These are phyloP conservation scores for Hamigera avellanea DNA, from an alignment of 495 filamentous ascomycete genomes.

Conservation along the genomic window DNA sequence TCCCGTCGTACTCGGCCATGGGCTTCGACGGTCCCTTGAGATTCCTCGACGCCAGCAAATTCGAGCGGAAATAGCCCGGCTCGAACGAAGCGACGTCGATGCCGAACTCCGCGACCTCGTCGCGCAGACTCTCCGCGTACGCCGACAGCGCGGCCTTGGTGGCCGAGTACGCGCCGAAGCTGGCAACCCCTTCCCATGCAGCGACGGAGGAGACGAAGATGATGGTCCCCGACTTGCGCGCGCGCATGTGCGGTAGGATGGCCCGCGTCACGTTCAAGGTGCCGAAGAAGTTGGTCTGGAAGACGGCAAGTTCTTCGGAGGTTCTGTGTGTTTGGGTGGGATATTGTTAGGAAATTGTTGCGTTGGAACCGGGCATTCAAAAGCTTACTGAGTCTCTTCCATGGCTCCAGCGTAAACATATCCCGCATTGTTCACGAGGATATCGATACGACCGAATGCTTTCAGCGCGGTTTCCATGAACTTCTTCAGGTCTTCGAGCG, in stretches of 20 bases:
- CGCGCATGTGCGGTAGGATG: slow-evolving; percentile 35
- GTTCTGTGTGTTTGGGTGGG: no score
- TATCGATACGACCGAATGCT: slow-evolving; percentile 27
- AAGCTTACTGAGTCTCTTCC: no score
- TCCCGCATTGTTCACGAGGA: slow-evolving; percentile 40
- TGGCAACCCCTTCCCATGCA: slow-evolving; percentile 9
- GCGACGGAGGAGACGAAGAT: slow-evolving; percentile 23
- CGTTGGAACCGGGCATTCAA: no score
- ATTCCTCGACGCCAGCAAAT: slow-evolving; percentile 13
- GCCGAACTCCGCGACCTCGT: slow-evolving; percentile 30
- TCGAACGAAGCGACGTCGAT: slow-evolving; percentile 35
- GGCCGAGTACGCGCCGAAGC: slow-evolving; percentile 27
- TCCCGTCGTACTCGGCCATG: slow-evolving; percentile 4
- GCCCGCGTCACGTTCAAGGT: slow-evolving; percentile 31
- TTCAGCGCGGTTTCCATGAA: slow-evolving; percentile 21
- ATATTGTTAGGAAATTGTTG: no score
- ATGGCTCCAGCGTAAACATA: slow-evolving; percentile 15
- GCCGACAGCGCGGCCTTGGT: slow-evolving; percentile 32
- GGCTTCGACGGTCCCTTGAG: slow-evolving; percentile 7
- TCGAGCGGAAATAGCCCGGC: slow-evolving; percentile 40
- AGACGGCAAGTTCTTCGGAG: slow-evolving; percentile 3
- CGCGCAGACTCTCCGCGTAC: slow-evolving; percentile 23
- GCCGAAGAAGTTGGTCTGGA: slow-evolving; percentile 32
- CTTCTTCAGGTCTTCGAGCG: slow-evolving; percentile 16
- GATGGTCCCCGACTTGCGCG: slow-evolving; percentile 28